Evolutionary conservation across 768 basidiomycete genomes (phyloP).

Genomic region (Termitomyces heimii): DNA sequence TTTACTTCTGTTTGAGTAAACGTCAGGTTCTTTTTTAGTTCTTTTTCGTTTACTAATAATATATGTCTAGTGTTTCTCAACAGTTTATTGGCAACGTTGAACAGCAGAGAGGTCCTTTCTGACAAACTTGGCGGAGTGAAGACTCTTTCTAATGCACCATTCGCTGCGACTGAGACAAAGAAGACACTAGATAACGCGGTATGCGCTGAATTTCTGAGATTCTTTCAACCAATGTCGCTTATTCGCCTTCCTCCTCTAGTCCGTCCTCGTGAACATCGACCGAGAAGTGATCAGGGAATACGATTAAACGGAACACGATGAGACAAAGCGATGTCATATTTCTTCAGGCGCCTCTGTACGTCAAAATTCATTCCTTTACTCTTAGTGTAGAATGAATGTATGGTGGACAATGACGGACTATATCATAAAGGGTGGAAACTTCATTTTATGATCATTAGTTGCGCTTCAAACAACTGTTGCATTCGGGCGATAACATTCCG

Average conservation of each 20-base stretch:
- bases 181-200: neutral
- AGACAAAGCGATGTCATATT: neutral
- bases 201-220: neutral
- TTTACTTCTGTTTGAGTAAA: conserved; percentile 43
- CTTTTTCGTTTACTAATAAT: neutral
- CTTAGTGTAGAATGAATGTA: neutral
- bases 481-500: too few species aligned
- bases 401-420: neutral
- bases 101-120: conserved; percentile 18
- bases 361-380: neutral
- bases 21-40: conserved; percentile 15
- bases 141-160: conserved; percentile 7
- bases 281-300: conserved; percentile 1
- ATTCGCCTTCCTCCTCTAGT: neutral
- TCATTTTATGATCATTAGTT: neutral
- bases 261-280: conserved; percentile 12
- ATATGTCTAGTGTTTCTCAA: conserved; percentile 22
- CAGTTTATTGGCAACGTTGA: conserved; percentile 26
- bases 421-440: neutral
- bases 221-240: neutral
- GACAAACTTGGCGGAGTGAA: conserved; percentile 15
- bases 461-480: neutral
- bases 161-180: neutral
- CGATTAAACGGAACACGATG: neutral
- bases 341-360: neutral